A percentile compares a stretch with the other conserved stretches of the same genome.
Conservation (phyloP, 148 eudicot species). For the Euryodendron excelsum region DNA sequence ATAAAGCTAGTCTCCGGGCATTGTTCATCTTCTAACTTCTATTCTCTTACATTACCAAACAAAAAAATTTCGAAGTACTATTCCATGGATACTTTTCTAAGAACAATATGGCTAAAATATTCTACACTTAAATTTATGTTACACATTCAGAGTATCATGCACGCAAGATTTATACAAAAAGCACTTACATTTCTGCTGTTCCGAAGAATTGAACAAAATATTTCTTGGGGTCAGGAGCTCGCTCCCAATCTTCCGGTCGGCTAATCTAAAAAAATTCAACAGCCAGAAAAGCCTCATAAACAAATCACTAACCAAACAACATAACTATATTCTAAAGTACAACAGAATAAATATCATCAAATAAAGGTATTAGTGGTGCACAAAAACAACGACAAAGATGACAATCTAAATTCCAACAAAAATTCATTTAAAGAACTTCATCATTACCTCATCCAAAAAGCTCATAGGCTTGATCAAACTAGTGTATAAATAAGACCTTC, state of each 20-base stretch:
- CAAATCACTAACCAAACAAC: neutral
- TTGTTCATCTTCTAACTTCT: neutral
- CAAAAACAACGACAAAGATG: neutral
- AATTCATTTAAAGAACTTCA: neutral
- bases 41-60: neutral
- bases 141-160: neutral
- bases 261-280: constrained; percentile 54
- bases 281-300: constrained; percentile 15
- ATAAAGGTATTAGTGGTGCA: neutral
- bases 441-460: constrained; percentile 7
- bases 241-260: constrained; percentile 81
- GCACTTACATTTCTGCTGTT: constrained; percentile 89
- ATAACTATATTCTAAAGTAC: neutral
- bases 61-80: too few relatives aligned
- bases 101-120: neutral
- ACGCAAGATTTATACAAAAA: neutral
- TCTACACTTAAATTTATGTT: neutral
- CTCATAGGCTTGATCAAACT: too few relatives aligned
- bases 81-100: too few relatives aligned
- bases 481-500: neutral
- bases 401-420: neutral
- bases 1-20: too few relatives aligned
- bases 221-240: constrained; percentile 78
- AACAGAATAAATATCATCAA: neutral
- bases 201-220: constrained; percentile 90